Evolutionary conservation across 176 grass and related monocot species (phyloP).

Genomic region (Poa annua): DNA sequence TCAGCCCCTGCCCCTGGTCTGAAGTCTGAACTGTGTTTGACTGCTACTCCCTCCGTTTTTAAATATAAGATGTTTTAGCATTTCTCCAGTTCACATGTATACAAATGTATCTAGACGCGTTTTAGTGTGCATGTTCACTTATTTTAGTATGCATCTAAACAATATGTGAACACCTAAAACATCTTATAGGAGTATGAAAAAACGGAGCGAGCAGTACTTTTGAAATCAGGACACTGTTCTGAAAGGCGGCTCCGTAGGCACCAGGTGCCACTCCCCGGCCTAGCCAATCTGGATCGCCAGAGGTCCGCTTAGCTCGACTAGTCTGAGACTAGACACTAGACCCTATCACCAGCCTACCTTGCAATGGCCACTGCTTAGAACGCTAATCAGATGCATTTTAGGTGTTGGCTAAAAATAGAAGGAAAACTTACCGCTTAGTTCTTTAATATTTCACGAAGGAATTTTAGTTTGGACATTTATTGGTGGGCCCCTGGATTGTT

Average conservation of each 20-base stretch:
- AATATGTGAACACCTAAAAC: no score
- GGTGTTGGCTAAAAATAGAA: neutral
- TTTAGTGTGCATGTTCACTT: no score
- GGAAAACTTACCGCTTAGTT: neutral
- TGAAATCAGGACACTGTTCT: neutral
- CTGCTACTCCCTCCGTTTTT: neutral
- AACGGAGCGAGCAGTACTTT: neutral
- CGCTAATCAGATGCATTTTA: conserved; percentile 14
- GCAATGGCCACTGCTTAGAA: neutral
- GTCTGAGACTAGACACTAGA: neutral
- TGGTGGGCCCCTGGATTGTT: neutral
- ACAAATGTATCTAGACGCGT: no score
- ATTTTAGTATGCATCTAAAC: no score
- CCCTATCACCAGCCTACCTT: neutral
- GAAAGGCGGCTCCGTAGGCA: neutral
- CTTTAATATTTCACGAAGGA: neutral
- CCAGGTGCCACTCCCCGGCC: neutral
- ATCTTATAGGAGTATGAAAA: no score
- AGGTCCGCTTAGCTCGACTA: neutral
- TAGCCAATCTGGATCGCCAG: neutral
- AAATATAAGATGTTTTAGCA: no score
- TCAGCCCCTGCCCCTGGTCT: conserved; percentile 1
- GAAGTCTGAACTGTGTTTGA: conserved; percentile 23
- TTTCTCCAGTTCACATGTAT: no score
- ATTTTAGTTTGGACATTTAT: conserved; percentile 2